Evolutionary conservation across 129 eudicot genomes (phyloP).

Genomic region (Pittosporum tobira): DNA sequence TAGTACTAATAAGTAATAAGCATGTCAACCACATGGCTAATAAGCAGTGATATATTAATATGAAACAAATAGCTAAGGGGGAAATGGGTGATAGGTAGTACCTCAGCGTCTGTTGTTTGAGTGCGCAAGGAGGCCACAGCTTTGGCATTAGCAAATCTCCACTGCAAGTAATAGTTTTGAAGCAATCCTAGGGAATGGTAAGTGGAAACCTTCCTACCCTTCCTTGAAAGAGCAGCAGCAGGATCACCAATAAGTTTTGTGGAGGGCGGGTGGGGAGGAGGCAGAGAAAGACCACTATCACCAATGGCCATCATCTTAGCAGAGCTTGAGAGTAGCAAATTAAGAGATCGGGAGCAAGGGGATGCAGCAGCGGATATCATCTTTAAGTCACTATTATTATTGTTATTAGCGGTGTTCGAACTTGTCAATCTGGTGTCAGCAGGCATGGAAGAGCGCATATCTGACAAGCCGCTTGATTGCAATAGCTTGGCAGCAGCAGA

Average conservation of each 20-base stretch:
- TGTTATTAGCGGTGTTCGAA: not conserved
- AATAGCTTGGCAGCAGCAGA: slow-evolving; percentile 56
- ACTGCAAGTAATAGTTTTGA: slow-evolving; percentile 52
- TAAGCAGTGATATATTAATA: too few relatives aligned
- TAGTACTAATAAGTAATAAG: too few relatives aligned
- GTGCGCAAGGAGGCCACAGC: slow-evolving; percentile 50
- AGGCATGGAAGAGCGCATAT: slow-evolving; percentile 39
- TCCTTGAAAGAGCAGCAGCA: slow-evolving; percentile 25
- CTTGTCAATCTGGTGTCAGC: slow-evolving; percentile 33
- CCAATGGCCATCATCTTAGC: slow-evolving; percentile 4
- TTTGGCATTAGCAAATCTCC: slow-evolving; percentile 85
- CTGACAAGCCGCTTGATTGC: slow-evolving; percentile 42
- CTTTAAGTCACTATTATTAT: slow-evolving; percentile 5
- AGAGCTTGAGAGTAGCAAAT: slow-evolving; percentile 25
- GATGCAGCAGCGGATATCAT: slow-evolving; percentile 19
- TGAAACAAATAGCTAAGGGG: too few relatives aligned
- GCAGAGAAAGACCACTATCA: slow-evolving; percentile 37
- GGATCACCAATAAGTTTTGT: slow-evolving; percentile 30
- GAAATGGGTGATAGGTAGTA: not conserved
- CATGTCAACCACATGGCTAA: too few relatives aligned
- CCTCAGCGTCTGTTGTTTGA: slow-evolving; percentile 64
- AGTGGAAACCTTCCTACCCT: slow-evolving; percentile 41
- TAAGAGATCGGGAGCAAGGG: slow-evolving; percentile 62
- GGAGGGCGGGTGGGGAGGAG: slow-evolving; percentile 59
- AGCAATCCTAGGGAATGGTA: slow-evolving; percentile 59